Evolutionary conservation across 495 filamentous ascomycete species (phyloP), one percentile per base, ranked within the genome.

Genomic region (Penicillium riverlandense): DNA sequence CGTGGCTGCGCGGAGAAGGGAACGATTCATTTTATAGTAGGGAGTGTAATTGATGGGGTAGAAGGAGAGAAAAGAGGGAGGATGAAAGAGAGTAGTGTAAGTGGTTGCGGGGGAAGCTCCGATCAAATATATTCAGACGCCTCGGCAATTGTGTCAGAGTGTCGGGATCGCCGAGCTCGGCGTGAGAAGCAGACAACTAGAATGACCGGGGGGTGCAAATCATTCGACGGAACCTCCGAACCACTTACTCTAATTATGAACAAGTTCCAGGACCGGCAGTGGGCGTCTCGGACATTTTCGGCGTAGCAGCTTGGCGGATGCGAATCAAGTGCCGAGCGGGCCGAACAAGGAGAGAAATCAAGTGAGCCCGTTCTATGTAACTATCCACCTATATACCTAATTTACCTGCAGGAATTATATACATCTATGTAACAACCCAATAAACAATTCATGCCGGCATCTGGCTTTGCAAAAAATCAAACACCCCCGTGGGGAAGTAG

Each of bases 401-500:
- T 22, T 6, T 22, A 22, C 22, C 22, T 22, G 22, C 13, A 33
- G 14, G 36, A 29, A 40, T 29, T 29, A 44, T 35, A 29, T 36
- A 36, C 42, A 27, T 29, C 2, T 11, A 34, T 33, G 30, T 37
- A 12, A 29, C 56, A 34, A 44, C 41, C 28, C 2, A 7, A 29
- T 6, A 44, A n/a, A 22, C 28, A 32, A 4, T 29, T 54, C 44
- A 67, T 6, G 64, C 64, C 7, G 69, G 69, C 69, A 73, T 73
- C 48, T 73, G 69, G 29, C 66, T 70, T 43, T 73, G 69, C 11
- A 73, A 55, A 45, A 73, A 73, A 50, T 73, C 69, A 48, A 73
- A 73, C 9, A 73, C 67, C 13, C 69, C 69, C 15, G 66, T 73
- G 11, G 69, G 69, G 44, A 73, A 73, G 44, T 70, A 71, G 13